Evolutionary conservation across 2,329 filamentous ascomycete species (phyloP).

Genomic region (Penicillium glabrum): DNA sequence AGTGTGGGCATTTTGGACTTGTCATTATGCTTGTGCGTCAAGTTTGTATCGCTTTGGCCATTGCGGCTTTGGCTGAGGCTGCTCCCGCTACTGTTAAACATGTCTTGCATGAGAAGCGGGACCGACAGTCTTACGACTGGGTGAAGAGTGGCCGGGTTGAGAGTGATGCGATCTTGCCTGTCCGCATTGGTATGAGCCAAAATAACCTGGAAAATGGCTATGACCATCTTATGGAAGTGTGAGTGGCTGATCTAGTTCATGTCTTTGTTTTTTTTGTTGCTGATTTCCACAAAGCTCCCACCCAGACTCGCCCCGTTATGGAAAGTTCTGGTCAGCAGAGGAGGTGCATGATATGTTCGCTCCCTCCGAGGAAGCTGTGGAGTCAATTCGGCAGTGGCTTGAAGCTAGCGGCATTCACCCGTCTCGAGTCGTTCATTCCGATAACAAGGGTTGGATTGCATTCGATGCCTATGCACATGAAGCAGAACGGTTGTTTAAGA

Average conservation of each 20-base stretch:
- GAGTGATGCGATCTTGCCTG: constrained; percentile 39
- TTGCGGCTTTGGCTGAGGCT: constrained; percentile 24
- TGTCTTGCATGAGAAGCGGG: constrained; percentile 46
- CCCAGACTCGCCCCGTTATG: constrained; percentile 43
- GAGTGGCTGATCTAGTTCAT: constrained; percentile 1
- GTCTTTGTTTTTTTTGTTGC: neutral
- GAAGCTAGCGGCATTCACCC: constrained; percentile 51
- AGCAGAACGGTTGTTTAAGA: constrained; percentile 54
- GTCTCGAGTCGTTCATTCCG: constrained; percentile 51
- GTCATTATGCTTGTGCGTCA: constrained; percentile 18
- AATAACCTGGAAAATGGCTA: constrained; percentile 47
- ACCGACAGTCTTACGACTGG: constrained; percentile 35
- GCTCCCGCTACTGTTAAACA: constrained; percentile 32
- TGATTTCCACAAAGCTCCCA: constrained; percentile 32
- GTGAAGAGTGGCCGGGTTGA: constrained; percentile 38
- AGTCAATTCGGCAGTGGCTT: constrained; percentile 57
- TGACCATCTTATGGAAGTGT: constrained; percentile 46
- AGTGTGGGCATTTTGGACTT: neutral
- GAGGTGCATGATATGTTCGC: constrained; percentile 46
- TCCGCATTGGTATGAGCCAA: constrained; percentile 50
- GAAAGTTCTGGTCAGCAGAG: constrained; percentile 44
- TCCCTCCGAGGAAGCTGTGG: constrained; percentile 46
- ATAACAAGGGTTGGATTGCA: constrained; percentile 54
- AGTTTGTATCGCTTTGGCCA: constrained; percentile 16
- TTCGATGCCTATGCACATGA: constrained; percentile 57